These are phyloP conservation scores for Escovopsis sp. DNA, from an alignment of 2,329 filamentous ascomycete species.

Conservation along the genomic window DNA sequence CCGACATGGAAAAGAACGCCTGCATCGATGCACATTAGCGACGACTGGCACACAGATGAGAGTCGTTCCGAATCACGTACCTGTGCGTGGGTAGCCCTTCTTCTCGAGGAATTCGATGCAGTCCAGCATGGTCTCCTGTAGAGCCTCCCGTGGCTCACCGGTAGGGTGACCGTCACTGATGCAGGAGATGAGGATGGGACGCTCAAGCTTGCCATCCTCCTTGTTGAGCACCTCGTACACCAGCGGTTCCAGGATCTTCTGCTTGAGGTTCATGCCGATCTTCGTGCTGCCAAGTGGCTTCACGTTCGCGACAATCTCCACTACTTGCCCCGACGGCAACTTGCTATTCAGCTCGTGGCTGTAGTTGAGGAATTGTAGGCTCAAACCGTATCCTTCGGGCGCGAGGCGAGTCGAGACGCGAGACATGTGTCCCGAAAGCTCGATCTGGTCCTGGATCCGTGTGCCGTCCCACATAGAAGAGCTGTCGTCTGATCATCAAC, in stretches of 20 bases:
- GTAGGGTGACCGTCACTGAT: constrained; percentile 3
- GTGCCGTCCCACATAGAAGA: constrained; percentile 1
- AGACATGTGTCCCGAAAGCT: not conserved
- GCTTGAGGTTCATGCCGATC: constrained; percentile 1
- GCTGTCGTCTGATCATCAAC: constrained; percentile 3
- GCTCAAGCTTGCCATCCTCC: not conserved
- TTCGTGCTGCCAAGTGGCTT: not conserved
- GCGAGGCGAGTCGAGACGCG: constrained; percentile 2
- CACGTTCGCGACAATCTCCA: not conserved
- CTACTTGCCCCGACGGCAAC: not conserved
- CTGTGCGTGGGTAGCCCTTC: not conserved
- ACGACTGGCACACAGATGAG: no score
- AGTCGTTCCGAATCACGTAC: not conserved
- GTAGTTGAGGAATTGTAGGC: constrained; percentile 3
- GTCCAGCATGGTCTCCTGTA: not conserved
- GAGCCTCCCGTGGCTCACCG: not conserved
- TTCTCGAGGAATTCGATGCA: not conserved
- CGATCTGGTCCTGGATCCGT: constrained; percentile 1
- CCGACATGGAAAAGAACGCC: constrained; percentile 3
- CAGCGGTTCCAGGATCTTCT: constrained; percentile 3
- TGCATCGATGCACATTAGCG: not conserved
- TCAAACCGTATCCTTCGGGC: not conserved
- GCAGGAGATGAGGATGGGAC: constrained; percentile 3
- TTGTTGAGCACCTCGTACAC: constrained; percentile 1
- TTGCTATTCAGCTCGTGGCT: not conserved